A percentile compares a stretch with the other conserved stretches of the same genome.
phyloP scores from a whole-genome alignment of 139 green algal species.

The Coccomyxa sp. region DNA sequence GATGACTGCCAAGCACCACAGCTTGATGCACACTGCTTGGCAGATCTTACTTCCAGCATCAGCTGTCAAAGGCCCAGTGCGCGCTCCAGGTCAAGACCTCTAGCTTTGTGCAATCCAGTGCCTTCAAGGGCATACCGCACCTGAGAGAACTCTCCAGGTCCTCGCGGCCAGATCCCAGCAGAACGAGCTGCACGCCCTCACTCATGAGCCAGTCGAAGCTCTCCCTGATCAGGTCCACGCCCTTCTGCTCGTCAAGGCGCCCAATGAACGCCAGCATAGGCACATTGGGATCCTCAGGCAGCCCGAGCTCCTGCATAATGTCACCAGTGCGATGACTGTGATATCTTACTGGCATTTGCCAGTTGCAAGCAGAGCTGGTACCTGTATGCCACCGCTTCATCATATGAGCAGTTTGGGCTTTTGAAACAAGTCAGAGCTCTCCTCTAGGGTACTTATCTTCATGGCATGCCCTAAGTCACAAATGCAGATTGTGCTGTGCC shows the following conservation, averaged over 20 bases:
- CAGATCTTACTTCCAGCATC: not conserved
- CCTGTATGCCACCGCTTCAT: too few species aligned
- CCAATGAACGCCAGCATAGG: constrained; percentile 92
- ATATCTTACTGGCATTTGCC: not conserved
- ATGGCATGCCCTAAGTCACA: too few species aligned
- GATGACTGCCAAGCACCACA: not conserved
- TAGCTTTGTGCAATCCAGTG: too few species aligned
- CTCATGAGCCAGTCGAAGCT: constrained; percentile 84
- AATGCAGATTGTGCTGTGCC: too few species aligned
- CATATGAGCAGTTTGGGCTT: too few species aligned
- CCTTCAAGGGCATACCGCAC: too few species aligned
- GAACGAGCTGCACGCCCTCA: constrained; percentile 83
- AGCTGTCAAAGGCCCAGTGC: not conserved
- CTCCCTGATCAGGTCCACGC: constrained; percentile 94
- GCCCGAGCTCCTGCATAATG: constrained; percentile 77
- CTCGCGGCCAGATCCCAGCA: constrained; percentile 85
- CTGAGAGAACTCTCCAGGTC: constrained; percentile 84
- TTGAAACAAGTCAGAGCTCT: too few species aligned
- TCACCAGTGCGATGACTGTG: not conserved
- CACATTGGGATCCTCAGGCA: constrained; percentile 78
- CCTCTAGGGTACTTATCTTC: too few species aligned
- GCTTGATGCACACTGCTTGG: not conserved
- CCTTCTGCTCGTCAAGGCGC: constrained; percentile 96
- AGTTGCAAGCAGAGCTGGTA: not conserved
- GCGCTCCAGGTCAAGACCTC: too few species aligned